These are phyloP conservation scores for Termitomyces titanicus DNA, from an alignment of 768 basidiomycete genomes.

Conservation along the genomic window DNA sequence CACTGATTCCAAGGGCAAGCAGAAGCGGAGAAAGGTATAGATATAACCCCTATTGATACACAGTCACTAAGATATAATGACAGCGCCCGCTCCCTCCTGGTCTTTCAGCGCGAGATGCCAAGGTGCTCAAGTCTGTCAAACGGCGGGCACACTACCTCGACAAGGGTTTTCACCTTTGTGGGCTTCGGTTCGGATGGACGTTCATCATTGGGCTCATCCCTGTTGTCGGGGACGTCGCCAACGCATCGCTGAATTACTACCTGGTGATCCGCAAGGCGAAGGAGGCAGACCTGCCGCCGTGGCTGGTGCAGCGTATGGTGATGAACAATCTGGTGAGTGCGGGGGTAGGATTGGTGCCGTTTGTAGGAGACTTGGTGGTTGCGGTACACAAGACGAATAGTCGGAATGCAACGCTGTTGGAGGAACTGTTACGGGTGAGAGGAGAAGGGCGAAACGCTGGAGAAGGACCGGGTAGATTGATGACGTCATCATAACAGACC, in stretches of 20 bases:
- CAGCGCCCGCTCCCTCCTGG: constrained; percentile 74
- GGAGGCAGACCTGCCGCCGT: constrained; percentile 62
- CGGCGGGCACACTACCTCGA: constrained; percentile 82
- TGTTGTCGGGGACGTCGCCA: constrained; percentile 61
- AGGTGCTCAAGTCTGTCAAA: constrained; percentile 71
- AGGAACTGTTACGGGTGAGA: constrained; percentile 77
- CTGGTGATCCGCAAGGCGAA: constrained; percentile 76
- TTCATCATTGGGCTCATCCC: constrained; percentile 79
- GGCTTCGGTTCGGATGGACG: constrained; percentile 84
- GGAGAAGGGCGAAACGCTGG: too few species aligned
- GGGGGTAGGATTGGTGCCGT: constrained; percentile 60
- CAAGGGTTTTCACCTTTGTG: constrained; percentile 77
- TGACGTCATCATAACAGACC: constrained; percentile 13
- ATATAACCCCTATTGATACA: not conserved
- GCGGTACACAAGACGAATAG: constrained; percentile 86
- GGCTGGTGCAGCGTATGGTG: constrained; percentile 73
- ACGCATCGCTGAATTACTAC: constrained; percentile 63
- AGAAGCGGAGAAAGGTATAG: constrained; percentile 54
- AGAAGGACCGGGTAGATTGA: too few species aligned
- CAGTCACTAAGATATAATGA: not conserved
- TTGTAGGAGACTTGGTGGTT: constrained; percentile 72
- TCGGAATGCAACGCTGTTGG: constrained; percentile 81
- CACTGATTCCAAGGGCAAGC: constrained; percentile 50
- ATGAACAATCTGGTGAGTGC: constrained; percentile 71
- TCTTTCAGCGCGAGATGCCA: constrained; percentile 72